Percentiles rank a stretch among this genome's conserved stretches.
Conservation (phyloP, 1,284 basidiomycete genomes). For the Sporisorium scitamineum region DNA sequence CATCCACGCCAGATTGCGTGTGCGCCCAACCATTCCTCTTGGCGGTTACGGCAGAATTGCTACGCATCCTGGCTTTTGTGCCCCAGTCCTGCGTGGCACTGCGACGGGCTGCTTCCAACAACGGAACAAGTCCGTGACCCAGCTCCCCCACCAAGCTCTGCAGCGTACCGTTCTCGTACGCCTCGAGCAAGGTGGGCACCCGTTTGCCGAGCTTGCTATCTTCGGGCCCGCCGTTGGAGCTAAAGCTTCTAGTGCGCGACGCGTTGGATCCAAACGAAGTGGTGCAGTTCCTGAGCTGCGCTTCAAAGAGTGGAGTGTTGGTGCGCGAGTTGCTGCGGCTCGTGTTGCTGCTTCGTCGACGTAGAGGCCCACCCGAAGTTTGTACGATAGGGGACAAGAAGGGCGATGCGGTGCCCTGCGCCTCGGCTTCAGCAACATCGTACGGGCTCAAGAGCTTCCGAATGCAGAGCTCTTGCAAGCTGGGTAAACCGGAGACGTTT, state of each 20-base stretch:
- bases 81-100: constrained; percentile 62
- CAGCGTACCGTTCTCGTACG: constrained; percentile 63
- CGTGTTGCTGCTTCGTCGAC: constrained; percentile 27
- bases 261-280: constrained; percentile 38
- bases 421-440: constrained; percentile 30
- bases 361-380: constrained; percentile 20
- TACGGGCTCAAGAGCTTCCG: constrained; percentile 53
- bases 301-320: constrained; percentile 34
- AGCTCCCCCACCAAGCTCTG: constrained; percentile 46
- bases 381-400: constrained; percentile 44
- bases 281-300: constrained; percentile 15
- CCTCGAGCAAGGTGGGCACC: constrained; percentile 53
- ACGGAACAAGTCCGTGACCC: constrained; percentile 41
- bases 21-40: constrained; percentile 12
- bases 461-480: constrained; percentile 59
- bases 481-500: constrained; percentile 31
- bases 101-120: constrained; percentile 61
- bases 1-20: constrained; percentile 18
- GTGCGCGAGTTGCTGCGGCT: constrained; percentile 30
- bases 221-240: constrained; percentile 43
- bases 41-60: constrained; percentile 12
- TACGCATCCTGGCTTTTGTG: constrained; percentile 34
- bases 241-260: constrained; percentile 38
- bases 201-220: constrained; percentile 43
- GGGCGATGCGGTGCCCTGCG: constrained; percentile 31